A percentile compares a stretch with the other conserved stretches of the same genome.
These are phyloP conservation scores for Boletus subparvulus DNA, from an alignment of 768 basidiomycete species.

Conservation along the genomic window DNA sequence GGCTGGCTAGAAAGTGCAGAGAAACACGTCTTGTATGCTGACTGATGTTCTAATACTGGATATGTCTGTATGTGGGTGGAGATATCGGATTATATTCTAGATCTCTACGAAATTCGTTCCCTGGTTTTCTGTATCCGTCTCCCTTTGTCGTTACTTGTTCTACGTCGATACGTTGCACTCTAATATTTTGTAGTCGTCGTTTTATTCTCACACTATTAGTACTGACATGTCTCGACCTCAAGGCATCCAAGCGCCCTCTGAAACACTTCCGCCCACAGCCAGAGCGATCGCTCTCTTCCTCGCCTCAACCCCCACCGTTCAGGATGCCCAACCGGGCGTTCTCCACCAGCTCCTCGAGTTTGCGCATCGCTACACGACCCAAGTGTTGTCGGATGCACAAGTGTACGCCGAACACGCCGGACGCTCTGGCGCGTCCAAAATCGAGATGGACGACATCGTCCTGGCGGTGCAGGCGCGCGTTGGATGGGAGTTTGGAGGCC, in stretches of 20 bases:
- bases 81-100: slow-evolving; percentile 28
- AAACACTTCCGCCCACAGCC: slow-evolving; percentile 81
- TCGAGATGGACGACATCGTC: slow-evolving; percentile 80
- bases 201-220: background rate
- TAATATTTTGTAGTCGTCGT: slow-evolving; percentile 14
- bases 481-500: slow-evolving; percentile 89
- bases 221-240: slow-evolving; percentile 41
- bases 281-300: slow-evolving; percentile 80
- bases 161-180: background rate
- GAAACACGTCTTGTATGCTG: slow-evolving; percentile 81
- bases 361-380: slow-evolving; percentile 78
- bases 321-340: slow-evolving; percentile 84
- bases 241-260: slow-evolving; percentile 38
- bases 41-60: slow-evolving; percentile 37
- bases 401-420: slow-evolving; percentile 89
- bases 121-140: slow-evolving; percentile 8
- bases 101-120: slow-evolving; percentile 26
- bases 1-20: slow-evolving; percentile 78
- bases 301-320: slow-evolving; percentile 79
- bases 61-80: slow-evolving; percentile 6
- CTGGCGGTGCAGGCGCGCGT: slow-evolving; percentile 86
- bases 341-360: slow-evolving; percentile 87
- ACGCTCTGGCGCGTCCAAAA: slow-evolving; percentile 55
- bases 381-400: slow-evolving; percentile 80
- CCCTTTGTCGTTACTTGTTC: background rate